A percentile compares a stretch with the other conserved stretches of the same genome.
Conservation (phyloP, 768 basidiomycete genomes). For the Lentinula sp. region DNA sequence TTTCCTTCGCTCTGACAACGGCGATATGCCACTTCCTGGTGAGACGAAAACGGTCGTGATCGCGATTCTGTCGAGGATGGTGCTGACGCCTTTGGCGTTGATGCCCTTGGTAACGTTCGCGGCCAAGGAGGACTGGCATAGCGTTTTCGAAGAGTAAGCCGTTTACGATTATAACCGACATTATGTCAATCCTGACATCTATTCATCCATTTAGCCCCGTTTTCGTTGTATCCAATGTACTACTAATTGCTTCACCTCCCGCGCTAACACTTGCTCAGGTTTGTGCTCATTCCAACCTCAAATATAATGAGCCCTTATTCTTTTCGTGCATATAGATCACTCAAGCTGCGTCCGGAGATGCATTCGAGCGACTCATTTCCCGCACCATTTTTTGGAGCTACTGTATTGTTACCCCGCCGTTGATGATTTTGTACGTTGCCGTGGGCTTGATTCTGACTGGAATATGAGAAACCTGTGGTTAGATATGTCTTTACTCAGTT, state of each 20-base stretch:
- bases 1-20: background rate
- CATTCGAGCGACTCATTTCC: slow-evolving; percentile 87
- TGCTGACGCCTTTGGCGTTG: slow-evolving; percentile 73
- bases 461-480: slow-evolving; percentile 23
- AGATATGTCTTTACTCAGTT: background rate
- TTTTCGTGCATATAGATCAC: slow-evolving; percentile 48
- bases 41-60: slow-evolving; percentile 84
- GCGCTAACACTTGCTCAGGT: slow-evolving; percentile 58
- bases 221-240: slow-evolving; percentile 78
- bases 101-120: slow-evolving; percentile 70
- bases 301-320: background rate
- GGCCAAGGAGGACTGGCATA: slow-evolving; percentile 50
- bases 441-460: slow-evolving; percentile 61
- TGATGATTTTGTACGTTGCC: slow-evolving; percentile 74
- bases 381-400: slow-evolving; percentile 94
- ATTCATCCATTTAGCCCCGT: slow-evolving; percentile 52
- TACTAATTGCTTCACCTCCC: slow-evolving; percentile 80
- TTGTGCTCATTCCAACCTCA: background rate
- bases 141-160: slow-evolving; percentile 73
- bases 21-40: slow-evolving; percentile 34
- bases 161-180: slow-evolving; percentile 1
- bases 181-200: background rate
- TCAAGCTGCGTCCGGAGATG: slow-evolving; percentile 75
- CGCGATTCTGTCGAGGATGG: slow-evolving; percentile 80
- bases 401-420: slow-evolving; percentile 80